Conservation (phyloP, 768 basidiomycete species). For the Boletellus ananas region DNA sequence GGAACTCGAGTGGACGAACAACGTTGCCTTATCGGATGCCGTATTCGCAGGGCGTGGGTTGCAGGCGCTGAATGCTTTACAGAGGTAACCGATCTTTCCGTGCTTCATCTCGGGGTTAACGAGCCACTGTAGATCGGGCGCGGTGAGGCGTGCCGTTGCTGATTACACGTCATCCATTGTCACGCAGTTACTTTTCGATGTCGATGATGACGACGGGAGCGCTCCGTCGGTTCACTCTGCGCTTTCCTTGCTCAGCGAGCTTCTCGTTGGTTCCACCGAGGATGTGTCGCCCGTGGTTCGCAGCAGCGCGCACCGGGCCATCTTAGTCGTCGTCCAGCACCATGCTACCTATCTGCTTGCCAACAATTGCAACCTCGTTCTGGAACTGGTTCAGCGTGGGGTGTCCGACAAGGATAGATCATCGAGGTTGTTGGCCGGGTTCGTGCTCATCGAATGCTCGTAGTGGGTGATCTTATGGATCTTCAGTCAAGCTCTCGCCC, state of each 20-base stretch:
- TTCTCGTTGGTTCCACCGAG: conserved; percentile 43
- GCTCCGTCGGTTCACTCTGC: conserved; percentile 29
- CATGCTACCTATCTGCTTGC: conserved; percentile 30
- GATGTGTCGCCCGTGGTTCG: conserved; percentile 49
- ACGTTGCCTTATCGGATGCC: conserved; percentile 38
- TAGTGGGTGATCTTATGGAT: conserved; percentile 10
- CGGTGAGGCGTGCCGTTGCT: conserved; percentile 19
- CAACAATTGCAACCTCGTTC: conserved; percentile 29
- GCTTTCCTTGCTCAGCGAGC: conserved; percentile 32
- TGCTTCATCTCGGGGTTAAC: conserved; percentile 7
- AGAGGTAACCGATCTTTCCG: conserved; percentile 29
- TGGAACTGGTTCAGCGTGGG: conserved; percentile 44
- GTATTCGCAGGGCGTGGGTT: conserved; percentile 44
- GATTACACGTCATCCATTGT: conserved; percentile 19
- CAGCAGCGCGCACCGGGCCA: conserved; percentile 38
- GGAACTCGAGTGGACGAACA: conserved; percentile 52
- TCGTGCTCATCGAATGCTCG: conserved; percentile 17
- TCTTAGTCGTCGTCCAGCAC: conserved; percentile 43
- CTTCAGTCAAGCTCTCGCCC: conserved; percentile 42
- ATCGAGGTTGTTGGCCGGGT: conserved; percentile 70
- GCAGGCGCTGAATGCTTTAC: conserved; percentile 43
- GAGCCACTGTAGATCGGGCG: conserved; percentile 10
- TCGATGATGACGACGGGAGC: not conserved
- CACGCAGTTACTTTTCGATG: conserved; percentile 7
- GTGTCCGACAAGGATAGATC: conserved; percentile 53